Evolutionary conservation across 2,329 filamentous ascomycete species (phyloP).

Genomic region (Aureobasidium melanogenum): DNA sequence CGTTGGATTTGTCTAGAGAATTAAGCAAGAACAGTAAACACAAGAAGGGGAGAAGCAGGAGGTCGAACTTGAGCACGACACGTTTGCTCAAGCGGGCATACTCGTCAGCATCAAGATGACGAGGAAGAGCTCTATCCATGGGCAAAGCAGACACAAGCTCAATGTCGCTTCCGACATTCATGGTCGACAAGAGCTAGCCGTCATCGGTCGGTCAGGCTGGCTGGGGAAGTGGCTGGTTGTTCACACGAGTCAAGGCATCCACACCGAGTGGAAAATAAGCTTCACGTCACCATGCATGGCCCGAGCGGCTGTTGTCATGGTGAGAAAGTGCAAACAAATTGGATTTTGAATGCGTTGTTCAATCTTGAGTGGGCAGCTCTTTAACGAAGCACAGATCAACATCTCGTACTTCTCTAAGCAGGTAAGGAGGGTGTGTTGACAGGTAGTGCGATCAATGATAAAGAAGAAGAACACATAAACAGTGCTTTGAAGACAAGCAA

Average conservation of each 20-base stretch:
- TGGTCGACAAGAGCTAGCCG: not conserved
- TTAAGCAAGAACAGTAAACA: slow-evolving; percentile 45
- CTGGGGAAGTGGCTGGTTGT: not conserved
- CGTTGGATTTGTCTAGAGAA: slow-evolving; percentile 44
- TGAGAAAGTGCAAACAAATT: not conserved
- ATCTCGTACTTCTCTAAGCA: not conserved
- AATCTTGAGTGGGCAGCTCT: not conserved
- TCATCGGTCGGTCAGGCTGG: not conserved
- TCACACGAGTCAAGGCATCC: not conserved
- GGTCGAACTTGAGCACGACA: slow-evolving; percentile 41
- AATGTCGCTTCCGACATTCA: not conserved
- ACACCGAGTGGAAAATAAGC: not conserved
- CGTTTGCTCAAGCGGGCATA: slow-evolving; percentile 20
- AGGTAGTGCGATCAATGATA: not conserved
- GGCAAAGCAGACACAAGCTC: not conserved
- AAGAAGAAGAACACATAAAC: not conserved
- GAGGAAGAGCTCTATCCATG: not conserved
- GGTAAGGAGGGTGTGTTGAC: not conserved
- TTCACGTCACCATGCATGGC: not conserved
- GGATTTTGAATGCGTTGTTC: not conserved
- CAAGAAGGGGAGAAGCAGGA: slow-evolving; percentile 42
- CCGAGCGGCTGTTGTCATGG: slow-evolving; percentile 4
- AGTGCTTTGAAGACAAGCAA: not conserved
- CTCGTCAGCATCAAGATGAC: not conserved
- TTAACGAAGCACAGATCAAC: not conserved